Percentiles rank a stretch among this genome's conserved stretches.
Conservation (phyloP, 2,329 filamentous ascomycete species). For the Pyrenochaeta sp. region DNA sequence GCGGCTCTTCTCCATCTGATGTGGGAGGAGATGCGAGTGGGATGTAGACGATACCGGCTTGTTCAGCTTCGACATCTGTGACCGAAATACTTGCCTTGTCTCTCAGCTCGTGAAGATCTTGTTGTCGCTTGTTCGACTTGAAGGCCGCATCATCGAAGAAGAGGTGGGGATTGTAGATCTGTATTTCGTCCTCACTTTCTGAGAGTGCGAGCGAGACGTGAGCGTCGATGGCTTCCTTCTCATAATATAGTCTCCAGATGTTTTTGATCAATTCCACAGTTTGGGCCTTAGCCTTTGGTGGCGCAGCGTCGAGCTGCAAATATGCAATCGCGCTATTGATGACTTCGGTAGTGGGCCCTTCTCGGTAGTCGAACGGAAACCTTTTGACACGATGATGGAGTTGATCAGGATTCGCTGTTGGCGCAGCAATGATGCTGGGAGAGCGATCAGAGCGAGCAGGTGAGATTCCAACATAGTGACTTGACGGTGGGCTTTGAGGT, state of each 20-base stretch:
- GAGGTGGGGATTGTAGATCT: constrained; percentile 64
- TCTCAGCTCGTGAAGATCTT: constrained; percentile 66
- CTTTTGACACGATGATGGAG: constrained; percentile 56
- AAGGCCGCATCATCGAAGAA: constrained; percentile 77
- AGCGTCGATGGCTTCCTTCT: constrained; percentile 72
- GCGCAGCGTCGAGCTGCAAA: constrained; percentile 61
- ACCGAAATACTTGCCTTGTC: constrained; percentile 61
- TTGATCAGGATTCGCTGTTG: constrained; percentile 55
- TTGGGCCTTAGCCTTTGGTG: constrained; percentile 54
- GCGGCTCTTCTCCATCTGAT: constrained; percentile 38
- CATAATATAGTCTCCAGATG: constrained; percentile 67
- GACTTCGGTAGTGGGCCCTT: constrained; percentile 50
- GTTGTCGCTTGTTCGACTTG: constrained; percentile 68
- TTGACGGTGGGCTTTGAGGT: constrained; percentile 38
- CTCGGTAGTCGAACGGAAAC: constrained; percentile 70
- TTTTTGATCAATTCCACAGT: constrained; percentile 61
- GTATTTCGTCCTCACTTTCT: constrained; percentile 50
- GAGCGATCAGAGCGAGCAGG: constrained; percentile 69
- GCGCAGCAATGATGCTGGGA: constrained; percentile 71
- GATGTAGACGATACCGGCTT: constrained; percentile 81
- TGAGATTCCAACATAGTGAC: constrained; percentile 67
- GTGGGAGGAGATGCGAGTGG: constrained; percentile 54
- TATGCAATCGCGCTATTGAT: constrained; percentile 59
- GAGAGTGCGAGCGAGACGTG: constrained; percentile 59
- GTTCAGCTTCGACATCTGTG: constrained; percentile 69